These are phyloP conservation scores for Rutidosis leptorrhynchoides DNA, from an alignment of 129 eudicot genomes.

Conservation along the genomic window DNA sequence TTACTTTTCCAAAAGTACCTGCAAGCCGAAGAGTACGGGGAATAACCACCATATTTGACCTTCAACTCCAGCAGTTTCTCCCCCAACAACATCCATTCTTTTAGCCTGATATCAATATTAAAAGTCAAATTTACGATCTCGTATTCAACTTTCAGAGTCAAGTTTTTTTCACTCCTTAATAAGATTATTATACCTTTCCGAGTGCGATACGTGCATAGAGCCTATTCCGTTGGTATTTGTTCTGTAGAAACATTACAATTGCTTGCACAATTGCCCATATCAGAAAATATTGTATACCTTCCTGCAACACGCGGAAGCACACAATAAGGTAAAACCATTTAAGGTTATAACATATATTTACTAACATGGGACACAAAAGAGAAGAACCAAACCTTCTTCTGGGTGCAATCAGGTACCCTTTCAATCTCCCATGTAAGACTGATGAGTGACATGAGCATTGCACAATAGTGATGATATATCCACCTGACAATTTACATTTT, in stretches of 20 bases:
- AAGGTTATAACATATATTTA: not conserved
- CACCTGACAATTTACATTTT: slow-evolving; percentile 58
- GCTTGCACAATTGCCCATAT: slow-evolving; percentile 98
- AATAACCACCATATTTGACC: slow-evolving; percentile 78
- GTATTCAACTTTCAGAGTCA: not conserved
- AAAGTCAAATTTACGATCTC: not conserved
- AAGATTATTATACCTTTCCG: slow-evolving; percentile 74
- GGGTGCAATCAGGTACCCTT: slow-evolving; percentile 73
- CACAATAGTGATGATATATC: slow-evolving; percentile 96
- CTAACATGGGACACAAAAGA: slow-evolving; percentile 7
- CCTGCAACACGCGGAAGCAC: slow-evolving; percentile 43
- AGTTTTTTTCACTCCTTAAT: no score
- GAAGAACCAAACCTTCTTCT: slow-evolving; percentile 70
- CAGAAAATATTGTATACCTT: slow-evolving; percentile 71
- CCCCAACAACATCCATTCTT: slow-evolving; percentile 99
- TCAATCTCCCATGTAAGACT: slow-evolving; percentile 99
- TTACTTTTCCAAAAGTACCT: slow-evolving; percentile 42
- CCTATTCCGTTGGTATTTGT: slow-evolving; percentile 90
- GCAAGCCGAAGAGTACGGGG: slow-evolving; percentile 77
- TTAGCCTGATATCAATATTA: slow-evolving; percentile 89
- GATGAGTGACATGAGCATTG: slow-evolving; percentile 93
- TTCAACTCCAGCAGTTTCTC: slow-evolving; percentile 95
- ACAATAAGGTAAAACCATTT: not conserved
- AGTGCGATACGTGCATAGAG: slow-evolving; percentile 90
- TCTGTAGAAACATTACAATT: slow-evolving; percentile 88